A percentile compares a stretch with the other conserved stretches of the same genome.
phyloP scores from a whole-genome alignment of 768 basidiomycete species.

The Tubosaeta sp. region DNA sequence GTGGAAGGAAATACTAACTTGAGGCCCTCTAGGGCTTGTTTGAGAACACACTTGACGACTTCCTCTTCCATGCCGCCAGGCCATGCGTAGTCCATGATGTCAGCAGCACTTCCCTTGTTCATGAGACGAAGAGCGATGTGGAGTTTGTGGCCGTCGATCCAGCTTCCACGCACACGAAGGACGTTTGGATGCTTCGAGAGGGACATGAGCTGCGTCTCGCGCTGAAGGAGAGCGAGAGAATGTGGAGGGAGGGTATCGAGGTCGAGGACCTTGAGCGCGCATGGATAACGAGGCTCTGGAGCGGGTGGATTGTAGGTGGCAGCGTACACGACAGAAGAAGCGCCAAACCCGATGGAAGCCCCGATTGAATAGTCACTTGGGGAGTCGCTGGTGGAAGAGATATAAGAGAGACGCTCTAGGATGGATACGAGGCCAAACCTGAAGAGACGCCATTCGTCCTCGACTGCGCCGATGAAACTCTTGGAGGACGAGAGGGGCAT shows the following conservation, averaged over 20 bases:
- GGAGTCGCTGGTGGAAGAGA: slow-evolving; percentile 47
- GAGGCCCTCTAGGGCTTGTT: slow-evolving; percentile 83
- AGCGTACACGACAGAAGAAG: slow-evolving; percentile 86
- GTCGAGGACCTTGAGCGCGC: slow-evolving; percentile 87
- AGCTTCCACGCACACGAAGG: slow-evolving; percentile 83
- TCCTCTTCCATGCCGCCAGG: slow-evolving; percentile 90
- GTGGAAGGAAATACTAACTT: slow-evolving; percentile 48
- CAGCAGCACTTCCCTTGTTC: slow-evolving; percentile 83
- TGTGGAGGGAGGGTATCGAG: slow-evolving; percentile 72
- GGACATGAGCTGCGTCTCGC: slow-evolving; percentile 90
- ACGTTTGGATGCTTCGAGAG: slow-evolving; percentile 92
- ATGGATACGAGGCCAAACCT: slow-evolving; percentile 42
- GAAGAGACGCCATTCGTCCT: slow-evolving; percentile 80
- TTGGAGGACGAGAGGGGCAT: slow-evolving; percentile 21
- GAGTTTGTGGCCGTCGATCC: slow-evolving; percentile 80
- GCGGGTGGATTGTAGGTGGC: slow-evolving; percentile 57
- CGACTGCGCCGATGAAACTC: slow-evolving; percentile 72
- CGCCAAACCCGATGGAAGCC: slow-evolving; percentile 81
- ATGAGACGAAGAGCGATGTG: slow-evolving; percentile 86
- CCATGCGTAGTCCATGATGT: slow-evolving; percentile 82
- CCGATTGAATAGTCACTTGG: slow-evolving; percentile 72
- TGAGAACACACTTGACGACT: slow-evolving; percentile 78
- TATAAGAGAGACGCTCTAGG: not conserved
- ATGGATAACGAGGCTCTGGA: slow-evolving; percentile 42
- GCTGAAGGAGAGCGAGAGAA: slow-evolving; percentile 67